phyloP scores from a whole-genome alignment of 805 yeast genomes.

The Teunomyces pallodes region DNA sequence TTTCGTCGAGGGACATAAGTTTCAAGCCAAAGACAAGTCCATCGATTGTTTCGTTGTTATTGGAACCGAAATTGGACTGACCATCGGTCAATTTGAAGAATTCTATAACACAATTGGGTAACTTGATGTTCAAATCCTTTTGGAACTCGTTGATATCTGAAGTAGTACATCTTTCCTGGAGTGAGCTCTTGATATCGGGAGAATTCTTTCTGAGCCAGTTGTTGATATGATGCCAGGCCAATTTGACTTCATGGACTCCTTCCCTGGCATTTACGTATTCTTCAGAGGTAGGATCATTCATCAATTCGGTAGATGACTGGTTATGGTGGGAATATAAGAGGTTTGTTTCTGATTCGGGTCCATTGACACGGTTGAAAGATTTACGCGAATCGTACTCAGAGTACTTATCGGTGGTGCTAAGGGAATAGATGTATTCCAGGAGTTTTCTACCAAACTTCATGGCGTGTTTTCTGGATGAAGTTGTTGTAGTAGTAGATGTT shows the following conservation, averaged over 20 bases:
- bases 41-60: conserved; percentile 50
- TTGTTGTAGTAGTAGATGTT: too few relatives aligned
- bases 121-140: conserved; percentile 65
- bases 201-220: conserved; percentile 76
- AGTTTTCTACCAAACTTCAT: conserved; percentile 38
- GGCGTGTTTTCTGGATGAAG: not conserved
- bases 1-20: conserved; percentile 75
- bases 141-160: conserved; percentile 83
- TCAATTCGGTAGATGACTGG: conserved; percentile 19
- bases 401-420: conserved; percentile 66
- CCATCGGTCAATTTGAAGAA: conserved; percentile 86
- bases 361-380: conserved; percentile 41
- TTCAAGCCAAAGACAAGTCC: conserved; percentile 82
- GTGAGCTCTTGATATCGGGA: conserved; percentile 77
- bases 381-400: conserved; percentile 60
- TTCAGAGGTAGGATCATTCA: conserved; percentile 25
- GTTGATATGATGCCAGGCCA: conserved; percentile 88
- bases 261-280: conserved; percentile 38
- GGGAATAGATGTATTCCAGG: conserved; percentile 60
- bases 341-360: conserved; percentile 36
- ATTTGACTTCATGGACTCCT: conserved; percentile 71
- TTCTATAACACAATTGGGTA: conserved; percentile 82
- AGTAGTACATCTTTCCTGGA: conserved; percentile 75
- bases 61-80: conserved; percentile 65
- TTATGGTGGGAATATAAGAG: conserved; percentile 29